Percentiles rank a stretch among this genome's conserved stretches.
Conservation (phyloP, 2,329 filamentous ascomycete species). For the Neonectria faginata region DNA sequence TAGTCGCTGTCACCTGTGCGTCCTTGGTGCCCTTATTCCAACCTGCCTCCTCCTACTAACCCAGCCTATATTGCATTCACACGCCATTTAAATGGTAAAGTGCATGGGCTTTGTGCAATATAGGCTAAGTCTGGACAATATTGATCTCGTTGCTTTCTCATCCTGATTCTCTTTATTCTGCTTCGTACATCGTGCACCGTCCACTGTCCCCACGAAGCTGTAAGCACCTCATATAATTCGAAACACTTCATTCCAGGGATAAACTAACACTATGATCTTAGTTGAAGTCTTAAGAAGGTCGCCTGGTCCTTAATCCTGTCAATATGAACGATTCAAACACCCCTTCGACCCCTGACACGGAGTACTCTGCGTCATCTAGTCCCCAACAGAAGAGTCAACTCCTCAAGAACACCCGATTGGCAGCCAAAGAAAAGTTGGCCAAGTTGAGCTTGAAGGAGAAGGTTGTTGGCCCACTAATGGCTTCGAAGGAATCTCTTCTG, state of each 20-base stretch:
- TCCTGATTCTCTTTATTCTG: background rate
- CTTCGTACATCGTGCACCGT: background rate
- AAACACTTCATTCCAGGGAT: background rate
- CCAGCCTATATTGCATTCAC: slow-evolving; percentile 3
- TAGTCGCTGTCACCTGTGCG: slow-evolving; percentile 21
- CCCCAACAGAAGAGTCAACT: slow-evolving; percentile 53
- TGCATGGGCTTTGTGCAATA: background rate
- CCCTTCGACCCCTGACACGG: slow-evolving; percentile 61
- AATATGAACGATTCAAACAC: slow-evolving; percentile 42
- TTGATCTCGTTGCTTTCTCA: background rate
- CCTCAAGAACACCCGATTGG: slow-evolving; percentile 54
- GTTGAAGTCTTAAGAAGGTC: background rate
- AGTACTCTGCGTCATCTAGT: slow-evolving; percentile 60
- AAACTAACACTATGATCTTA: background rate
- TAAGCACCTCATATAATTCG: background rate
- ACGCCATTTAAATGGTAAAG: background rate
- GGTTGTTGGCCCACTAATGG: slow-evolving; percentile 48
- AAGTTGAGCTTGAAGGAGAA: slow-evolving; percentile 69
- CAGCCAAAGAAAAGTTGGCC: slow-evolving; percentile 62
- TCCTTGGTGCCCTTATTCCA: slow-evolving; percentile 5
- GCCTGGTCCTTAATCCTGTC: background rate
- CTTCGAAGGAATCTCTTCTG: background rate
- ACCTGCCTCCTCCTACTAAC: slow-evolving; percentile 14
- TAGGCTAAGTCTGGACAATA: slow-evolving; percentile 2
- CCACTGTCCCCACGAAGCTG: background rate